phyloP scores from a whole-genome alignment of 116 monocot genomes.

The Cymodocea nodosa region DNA sequence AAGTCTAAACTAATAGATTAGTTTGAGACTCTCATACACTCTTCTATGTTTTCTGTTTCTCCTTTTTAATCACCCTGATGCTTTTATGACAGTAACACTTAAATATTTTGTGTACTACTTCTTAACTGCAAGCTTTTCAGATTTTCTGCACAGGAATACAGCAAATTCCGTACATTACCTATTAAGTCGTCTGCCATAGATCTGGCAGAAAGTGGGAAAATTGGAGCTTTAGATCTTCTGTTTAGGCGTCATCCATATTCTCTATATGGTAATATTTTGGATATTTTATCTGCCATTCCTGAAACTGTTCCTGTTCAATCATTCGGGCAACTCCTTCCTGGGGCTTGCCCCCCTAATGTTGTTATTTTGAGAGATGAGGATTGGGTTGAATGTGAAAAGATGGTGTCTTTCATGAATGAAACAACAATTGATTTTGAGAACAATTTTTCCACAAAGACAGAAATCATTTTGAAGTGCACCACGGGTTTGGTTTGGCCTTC shows the following conservation, averaged over 20 bases:
- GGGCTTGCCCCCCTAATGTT: slow-evolving; percentile 31
- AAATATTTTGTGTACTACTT: neutral
- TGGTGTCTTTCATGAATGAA: slow-evolving; percentile 34
- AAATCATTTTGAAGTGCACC: slow-evolving; percentile 46
- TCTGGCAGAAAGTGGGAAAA: slow-evolving; percentile 90
- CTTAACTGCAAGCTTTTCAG: slow-evolving; percentile 23
- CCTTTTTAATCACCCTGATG: no score
- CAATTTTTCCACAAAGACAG: slow-evolving; percentile 32
- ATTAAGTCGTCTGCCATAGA: slow-evolving; percentile 41
- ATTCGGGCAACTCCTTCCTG: slow-evolving; percentile 84
- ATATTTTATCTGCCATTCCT: slow-evolving; percentile 67
- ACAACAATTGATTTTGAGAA: slow-evolving; percentile 22
- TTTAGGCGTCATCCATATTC: slow-evolving; percentile 96
- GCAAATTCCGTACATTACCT: slow-evolving; percentile 44
- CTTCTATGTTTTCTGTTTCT: no score
- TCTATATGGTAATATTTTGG: slow-evolving; percentile 29
- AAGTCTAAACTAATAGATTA: no score
- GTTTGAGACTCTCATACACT: no score
- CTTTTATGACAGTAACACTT: neutral
- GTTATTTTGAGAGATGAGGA: slow-evolving; percentile 59
- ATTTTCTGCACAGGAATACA: slow-evolving; percentile 57
- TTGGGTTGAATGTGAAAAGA: slow-evolving; percentile 85
- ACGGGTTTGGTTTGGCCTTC: slow-evolving; percentile 68
- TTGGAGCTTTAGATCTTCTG: slow-evolving; percentile 84
- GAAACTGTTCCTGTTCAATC: slow-evolving; percentile 82